Conservation (phyloP, 1,284 basidiomycete species). For the Cutaneotrichosporon mucoides region DNA sequence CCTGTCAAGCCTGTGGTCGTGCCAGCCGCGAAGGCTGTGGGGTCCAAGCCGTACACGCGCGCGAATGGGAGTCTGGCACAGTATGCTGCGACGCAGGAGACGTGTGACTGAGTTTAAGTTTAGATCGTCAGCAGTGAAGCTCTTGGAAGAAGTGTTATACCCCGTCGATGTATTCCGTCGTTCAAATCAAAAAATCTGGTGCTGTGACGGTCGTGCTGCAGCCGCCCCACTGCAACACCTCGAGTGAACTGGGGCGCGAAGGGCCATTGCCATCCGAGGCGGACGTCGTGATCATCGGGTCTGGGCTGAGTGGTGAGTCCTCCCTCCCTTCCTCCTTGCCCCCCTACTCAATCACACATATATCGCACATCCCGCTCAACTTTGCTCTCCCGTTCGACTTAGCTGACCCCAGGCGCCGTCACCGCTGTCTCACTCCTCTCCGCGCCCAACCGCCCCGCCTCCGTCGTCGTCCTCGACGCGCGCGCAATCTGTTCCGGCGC, state of each 20-base stretch:
- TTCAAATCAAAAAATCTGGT: no score
- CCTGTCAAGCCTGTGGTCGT: no score
- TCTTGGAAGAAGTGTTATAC: no score
- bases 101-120: background rate
- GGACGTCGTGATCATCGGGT: slow-evolving; percentile 38
- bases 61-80: slow-evolving; percentile 7
- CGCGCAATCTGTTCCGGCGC: slow-evolving; percentile 42
- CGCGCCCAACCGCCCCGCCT: slow-evolving; percentile 13
- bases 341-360: background rate
- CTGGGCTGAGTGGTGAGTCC: slow-evolving; percentile 29
- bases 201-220: no score
- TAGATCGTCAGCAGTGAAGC: no score
- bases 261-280: slow-evolving; percentile 25
- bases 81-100: slow-evolving; percentile 4
- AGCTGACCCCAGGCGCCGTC: slow-evolving; percentile 16
- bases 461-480: slow-evolving; percentile 42
- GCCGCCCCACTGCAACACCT: no score
- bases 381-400: background rate
- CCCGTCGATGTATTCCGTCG: no score
- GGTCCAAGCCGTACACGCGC: background rate
- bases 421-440: slow-evolving; percentile 25
- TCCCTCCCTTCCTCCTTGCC: background rate
- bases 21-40: background rate
- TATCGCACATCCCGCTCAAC: background rate
- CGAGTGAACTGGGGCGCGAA: slow-evolving; percentile 17